Percentiles rank a stretch among this genome's conserved stretches.
Conservation (phyloP, 768 basidiomycete species). For the Leccinum ochraceum region DNA sequence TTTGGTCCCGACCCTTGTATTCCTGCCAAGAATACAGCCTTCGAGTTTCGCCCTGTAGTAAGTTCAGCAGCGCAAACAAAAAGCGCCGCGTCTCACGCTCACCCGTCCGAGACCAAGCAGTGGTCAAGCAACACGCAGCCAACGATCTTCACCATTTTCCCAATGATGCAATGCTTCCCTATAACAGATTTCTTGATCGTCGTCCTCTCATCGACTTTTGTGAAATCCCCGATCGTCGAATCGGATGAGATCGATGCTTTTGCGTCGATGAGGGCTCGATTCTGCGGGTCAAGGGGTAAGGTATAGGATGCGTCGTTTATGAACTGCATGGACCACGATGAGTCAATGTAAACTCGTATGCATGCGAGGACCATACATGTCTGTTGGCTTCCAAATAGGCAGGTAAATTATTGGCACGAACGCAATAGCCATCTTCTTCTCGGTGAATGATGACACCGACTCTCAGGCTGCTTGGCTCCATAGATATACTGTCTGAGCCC, state of each 20-base stretch:
- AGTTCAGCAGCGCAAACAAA: slow-evolving; percentile 5
- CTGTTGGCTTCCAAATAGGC: slow-evolving; percentile 81
- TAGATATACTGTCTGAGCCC: slow-evolving; percentile 38
- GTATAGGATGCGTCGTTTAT: slow-evolving; percentile 51
- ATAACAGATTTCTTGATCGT: slow-evolving; percentile 79
- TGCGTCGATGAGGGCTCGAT: slow-evolving; percentile 69
- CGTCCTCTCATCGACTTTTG: slow-evolving; percentile 76
- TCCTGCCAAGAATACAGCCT: slow-evolving; percentile 72
- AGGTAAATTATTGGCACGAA: slow-evolving; percentile 75
- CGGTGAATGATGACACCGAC: slow-evolving; percentile 66
- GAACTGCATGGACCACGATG: slow-evolving; percentile 37
- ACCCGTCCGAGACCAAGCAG: slow-evolving; percentile 88
- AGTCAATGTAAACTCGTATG: slow-evolving; percentile 7
- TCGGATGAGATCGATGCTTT: slow-evolving; percentile 84
- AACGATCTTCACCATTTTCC: slow-evolving; percentile 78
- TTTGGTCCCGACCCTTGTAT: slow-evolving; percentile 69
- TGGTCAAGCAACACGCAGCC: slow-evolving; percentile 89
- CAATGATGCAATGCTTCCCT: slow-evolving; percentile 82
- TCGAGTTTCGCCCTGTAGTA: slow-evolving; percentile 68
- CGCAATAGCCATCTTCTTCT: slow-evolving; percentile 52
- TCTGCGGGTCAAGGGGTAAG: slow-evolving; percentile 60
- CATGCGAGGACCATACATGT: slow-evolving; percentile 48
- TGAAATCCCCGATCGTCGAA: slow-evolving; percentile 79
- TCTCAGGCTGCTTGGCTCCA: slow-evolving; percentile 49
- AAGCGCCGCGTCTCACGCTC: background rate